These are phyloP conservation scores for Salicornia ramosissima DNA, from an alignment of 148 eudicot species.

Conservation along the genomic window DNA sequence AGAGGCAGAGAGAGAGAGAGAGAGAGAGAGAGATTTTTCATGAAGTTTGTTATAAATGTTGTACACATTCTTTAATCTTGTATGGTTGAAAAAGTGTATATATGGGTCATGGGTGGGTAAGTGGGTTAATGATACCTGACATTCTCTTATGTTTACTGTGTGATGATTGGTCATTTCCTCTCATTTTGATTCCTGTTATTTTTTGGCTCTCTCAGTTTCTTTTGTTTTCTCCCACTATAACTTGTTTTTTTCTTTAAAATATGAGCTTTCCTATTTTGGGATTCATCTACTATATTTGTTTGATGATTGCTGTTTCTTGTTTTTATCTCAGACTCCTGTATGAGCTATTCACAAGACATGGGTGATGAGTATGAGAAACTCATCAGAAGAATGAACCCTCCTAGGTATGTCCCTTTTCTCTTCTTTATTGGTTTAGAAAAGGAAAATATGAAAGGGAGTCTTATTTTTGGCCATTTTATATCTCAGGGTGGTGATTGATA, in stretches of 20 bases:
- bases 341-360: slow-evolving; percentile 61
- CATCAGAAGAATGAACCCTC: slow-evolving; percentile 93
- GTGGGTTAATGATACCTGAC: slow-evolving; percentile 8
- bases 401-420: slow-evolving; percentile 40
- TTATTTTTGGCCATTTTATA: slow-evolving; percentile 18
- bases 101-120: not conserved
- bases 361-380: slow-evolving; percentile 93
- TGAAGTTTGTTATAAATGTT: no score
- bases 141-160: not conserved
- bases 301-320: not conserved
- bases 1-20: no score
- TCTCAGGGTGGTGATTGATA: slow-evolving; percentile 85
- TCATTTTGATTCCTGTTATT: slow-evolving; percentile 1
- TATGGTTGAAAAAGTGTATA: not conserved
- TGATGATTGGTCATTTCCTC: slow-evolving; percentile 16
- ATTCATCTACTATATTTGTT: slow-evolving; percentile 15
- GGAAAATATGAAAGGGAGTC: not conserved
- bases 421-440: not conserved
- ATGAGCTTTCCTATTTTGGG: slow-evolving; percentile 8
- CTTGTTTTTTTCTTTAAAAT: not conserved
- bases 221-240: slow-evolving; percentile 1
- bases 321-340: slow-evolving; percentile 37
- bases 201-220: not conserved
- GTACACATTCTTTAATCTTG: not conserved
- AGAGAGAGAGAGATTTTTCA: no score